phyloP scores from a whole-genome alignment of 148 eudicot genomes.

The Heliamphora exappendiculata region DNA sequence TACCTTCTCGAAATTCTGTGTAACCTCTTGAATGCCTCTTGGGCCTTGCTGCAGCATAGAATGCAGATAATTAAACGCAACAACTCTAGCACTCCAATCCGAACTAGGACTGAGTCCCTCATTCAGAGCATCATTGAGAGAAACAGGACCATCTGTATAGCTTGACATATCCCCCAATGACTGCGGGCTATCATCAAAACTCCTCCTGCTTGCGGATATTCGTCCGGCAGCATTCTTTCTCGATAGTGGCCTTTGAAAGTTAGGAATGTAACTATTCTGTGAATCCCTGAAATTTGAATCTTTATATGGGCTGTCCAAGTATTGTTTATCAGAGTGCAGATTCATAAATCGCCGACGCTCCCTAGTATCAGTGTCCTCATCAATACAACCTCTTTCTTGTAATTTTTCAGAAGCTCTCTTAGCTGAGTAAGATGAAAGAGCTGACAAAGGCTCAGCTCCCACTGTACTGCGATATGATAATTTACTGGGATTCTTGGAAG shows the following conservation, averaged over 20 bases:
- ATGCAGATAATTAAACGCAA: conserved; percentile 86
- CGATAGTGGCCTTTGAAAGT: conserved; percentile 84
- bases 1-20: conserved; percentile 91
- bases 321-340: conserved; percentile 63
- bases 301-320: conserved; percentile 53
- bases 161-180: conserved; percentile 65
- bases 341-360: conserved; percentile 61
- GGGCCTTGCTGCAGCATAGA: conserved; percentile 81
- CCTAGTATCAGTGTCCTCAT: conserved; percentile 48
- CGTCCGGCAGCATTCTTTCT: conserved; percentile 77
- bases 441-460: conserved; percentile 50
- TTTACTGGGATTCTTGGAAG: conserved; percentile 68
- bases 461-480: conserved; percentile 43
- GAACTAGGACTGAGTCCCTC: conserved; percentile 85
- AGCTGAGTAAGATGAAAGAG: conserved; percentile 47
- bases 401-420: conserved; percentile 63
- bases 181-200: conserved; percentile 86
- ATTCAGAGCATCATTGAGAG: conserved; percentile 82
- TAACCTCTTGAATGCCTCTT: conserved; percentile 80
- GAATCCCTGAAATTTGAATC: conserved; percentile 42
- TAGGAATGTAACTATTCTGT: conserved; percentile 47
- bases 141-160: conserved; percentile 72
- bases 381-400: conserved; percentile 59
- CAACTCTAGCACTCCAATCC: conserved; percentile 93
- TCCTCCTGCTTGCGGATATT: conserved; percentile 70